Evolutionary conservation across 192 early-diverging fungal species (phyloP), one percentile per base, ranked within the genome.

Genomic region (Dimargaris cristalligena): DNA sequence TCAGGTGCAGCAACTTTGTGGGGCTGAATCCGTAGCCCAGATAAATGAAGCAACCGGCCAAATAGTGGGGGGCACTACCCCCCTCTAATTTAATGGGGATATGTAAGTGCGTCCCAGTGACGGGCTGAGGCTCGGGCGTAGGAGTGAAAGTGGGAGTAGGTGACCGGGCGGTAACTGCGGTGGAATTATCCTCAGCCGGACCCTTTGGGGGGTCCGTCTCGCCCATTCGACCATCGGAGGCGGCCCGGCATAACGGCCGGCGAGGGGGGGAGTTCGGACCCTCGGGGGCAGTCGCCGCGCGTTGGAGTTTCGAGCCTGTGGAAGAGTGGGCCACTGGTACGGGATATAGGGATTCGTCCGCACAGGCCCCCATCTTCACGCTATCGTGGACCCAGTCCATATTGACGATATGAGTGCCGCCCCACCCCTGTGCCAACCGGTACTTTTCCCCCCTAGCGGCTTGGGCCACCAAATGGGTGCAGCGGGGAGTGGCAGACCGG

Each of bases 271-370:
- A n/a, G n/a, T n/a, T n/a, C n/a, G n/a, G n/a, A n/a, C n/a, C n/a
- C n/a, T n/a, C n/a, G n/a, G n/a, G n/a, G n/a, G n/a, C n/a, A n/a
- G n/a, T n/a, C n/a, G n/a, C n/a, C n/a, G n/a, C n/a, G n/a, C n/a
- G n/a, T n/a, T n/a, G n/a, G n/a, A n/a, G n/a, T n/a, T n/a, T n/a
- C n/a, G n/a, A n/a, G n/a, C n/a, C n/a, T n/a, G n/a, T n/a, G n/a
- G n/a, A n/a, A n/a, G n/a, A n/a, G n/a, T n/a, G n/a, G n/a, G n/a
- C n/a, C n/a, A n/a, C n/a, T n/a, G n/a, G n/a, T n/a, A n/a, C n/a
- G n/a, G n/a, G n/a, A 44, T 63, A 34, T 31, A 48, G n/a, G 28
- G 20, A 11, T 8, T 52, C 50, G 25, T 52, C 50, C 20, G 50
- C 50, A 26, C 50, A 52, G 2, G 50, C 50, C 50, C 28, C 28